A percentile compares a stretch with the other conserved stretches of the same genome.
These are phyloP conservation scores for Wallacemonas sp. DNA, from an alignment of 208 protist genomes.

Conservation along the genomic window DNA sequence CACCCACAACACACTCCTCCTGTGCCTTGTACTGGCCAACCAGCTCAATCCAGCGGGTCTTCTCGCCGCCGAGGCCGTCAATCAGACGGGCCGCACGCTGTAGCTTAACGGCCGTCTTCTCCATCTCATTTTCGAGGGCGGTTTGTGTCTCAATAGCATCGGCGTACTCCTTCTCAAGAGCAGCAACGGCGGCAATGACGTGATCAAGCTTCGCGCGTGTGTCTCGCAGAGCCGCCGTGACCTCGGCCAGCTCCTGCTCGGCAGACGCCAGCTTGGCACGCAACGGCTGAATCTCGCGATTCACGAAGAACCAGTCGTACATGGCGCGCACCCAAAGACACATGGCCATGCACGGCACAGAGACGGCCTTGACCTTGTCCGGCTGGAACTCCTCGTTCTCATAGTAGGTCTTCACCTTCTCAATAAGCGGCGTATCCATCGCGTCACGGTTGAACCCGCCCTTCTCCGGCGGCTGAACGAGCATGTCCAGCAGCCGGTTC, in stretches of 20 bases:
- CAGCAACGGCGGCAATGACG: slow-evolving; percentile 93
- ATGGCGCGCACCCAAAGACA: slow-evolving; percentile 98
- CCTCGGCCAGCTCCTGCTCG: slow-evolving; percentile 89
- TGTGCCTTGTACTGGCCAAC: slow-evolving; percentile 87
- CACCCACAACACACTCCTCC: slow-evolving; percentile 91
- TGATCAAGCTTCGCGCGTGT: slow-evolving; percentile 89
- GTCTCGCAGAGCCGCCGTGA: slow-evolving; percentile 87
- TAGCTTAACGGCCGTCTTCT: slow-evolving; percentile 93
- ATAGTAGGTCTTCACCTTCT: slow-evolving; percentile 94
- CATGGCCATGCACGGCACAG: slow-evolving; percentile 97
- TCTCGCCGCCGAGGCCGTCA: slow-evolving; percentile 96
- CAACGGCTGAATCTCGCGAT: slow-evolving; percentile 94
- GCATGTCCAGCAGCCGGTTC: slow-evolving; percentile 87
- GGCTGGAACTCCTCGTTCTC: slow-evolving; percentile 92
- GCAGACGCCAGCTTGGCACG: slow-evolving; percentile 81
- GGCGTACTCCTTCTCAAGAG: slow-evolving; percentile 93
- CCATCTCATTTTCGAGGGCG: slow-evolving; percentile 92
- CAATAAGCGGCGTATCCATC: slow-evolving; percentile 93
- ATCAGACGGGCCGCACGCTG: slow-evolving; percentile 95
- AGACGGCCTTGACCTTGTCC: slow-evolving; percentile 92
- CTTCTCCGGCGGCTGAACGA: slow-evolving; percentile 87
- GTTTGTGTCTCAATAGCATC: slow-evolving; percentile 94
- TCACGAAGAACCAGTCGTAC: slow-evolving; percentile 97
- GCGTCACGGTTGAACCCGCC: slow-evolving; percentile 93
- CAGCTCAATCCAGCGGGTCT: slow-evolving; percentile 89